These are phyloP conservation scores for Phalaenopsis equestris DNA, from an alignment of 106 monocot species.

Conservation along the genomic window DNA sequence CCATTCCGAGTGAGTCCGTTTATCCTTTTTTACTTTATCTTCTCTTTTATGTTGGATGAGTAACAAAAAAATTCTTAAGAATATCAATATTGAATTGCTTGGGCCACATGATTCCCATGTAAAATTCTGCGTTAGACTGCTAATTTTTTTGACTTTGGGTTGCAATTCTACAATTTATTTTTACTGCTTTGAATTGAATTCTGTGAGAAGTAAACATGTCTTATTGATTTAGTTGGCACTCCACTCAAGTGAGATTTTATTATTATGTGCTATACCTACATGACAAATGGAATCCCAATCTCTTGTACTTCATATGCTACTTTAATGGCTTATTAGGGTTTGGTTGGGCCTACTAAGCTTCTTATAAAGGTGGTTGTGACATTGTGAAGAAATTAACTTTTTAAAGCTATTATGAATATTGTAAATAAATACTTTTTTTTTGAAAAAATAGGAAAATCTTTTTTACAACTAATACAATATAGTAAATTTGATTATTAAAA, in stretches of 20 bases:
- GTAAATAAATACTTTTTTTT: no score
- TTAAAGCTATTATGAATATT: no score
- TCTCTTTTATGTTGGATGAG: background rate
- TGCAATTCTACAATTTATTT: background rate
- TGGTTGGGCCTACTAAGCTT: no score
- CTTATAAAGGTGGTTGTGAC: no score
- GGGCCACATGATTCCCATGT: background rate
- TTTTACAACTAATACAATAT: no score
- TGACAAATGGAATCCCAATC: background rate
- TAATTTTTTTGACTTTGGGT: background rate
- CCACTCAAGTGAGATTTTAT: background rate
- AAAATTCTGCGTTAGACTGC: background rate
- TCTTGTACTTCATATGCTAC: background rate
- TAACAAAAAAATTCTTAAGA: background rate
- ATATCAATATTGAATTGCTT: background rate
- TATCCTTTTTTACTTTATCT: constrained; percentile 1
- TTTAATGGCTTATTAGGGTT: background rate
- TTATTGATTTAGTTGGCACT: background rate
- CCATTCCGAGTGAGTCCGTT: constrained; percentile 60
- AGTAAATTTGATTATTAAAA: no score
- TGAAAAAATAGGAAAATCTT: no score
- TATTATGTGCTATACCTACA: background rate
- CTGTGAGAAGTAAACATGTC: background rate
- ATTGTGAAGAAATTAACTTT: no score
- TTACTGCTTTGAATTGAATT: background rate